A percentile compares a stretch with the other conserved stretches of the same genome.
These are phyloP conservation scores for Gentiana macrophylla DNA, from an alignment of 257 asterid species.

Conservation along the genomic window DNA sequence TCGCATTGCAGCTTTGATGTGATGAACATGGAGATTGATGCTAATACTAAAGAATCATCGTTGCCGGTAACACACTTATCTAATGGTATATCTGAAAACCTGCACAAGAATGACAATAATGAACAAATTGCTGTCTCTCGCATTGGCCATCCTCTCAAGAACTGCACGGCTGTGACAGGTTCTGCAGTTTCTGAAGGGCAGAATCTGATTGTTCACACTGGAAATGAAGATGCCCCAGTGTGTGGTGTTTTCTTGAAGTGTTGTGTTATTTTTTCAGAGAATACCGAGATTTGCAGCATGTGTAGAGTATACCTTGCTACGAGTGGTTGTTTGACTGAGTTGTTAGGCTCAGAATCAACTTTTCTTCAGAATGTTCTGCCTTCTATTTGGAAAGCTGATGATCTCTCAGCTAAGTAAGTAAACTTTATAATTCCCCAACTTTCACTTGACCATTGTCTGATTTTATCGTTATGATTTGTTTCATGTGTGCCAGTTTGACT, in stretches of 20 bases:
- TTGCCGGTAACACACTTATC: conserved; percentile 4
- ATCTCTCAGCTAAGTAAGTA: conserved; percentile 61
- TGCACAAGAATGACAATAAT: conserved; percentile 5
- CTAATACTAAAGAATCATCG: conserved; percentile 4
- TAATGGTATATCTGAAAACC: conserved; percentile 14
- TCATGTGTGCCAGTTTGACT: too few species aligned
- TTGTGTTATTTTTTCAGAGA: conserved; percentile 34
- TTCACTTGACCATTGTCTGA: too few species aligned
- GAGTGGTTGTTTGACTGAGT: conserved; percentile 28
- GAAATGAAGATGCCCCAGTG: conserved; percentile 12
- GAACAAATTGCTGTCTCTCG: conserved; percentile 3
- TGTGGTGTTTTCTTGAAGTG: conserved; percentile 20
- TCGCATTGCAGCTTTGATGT: conserved; percentile 25
- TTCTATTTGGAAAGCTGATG: conserved; percentile 37
- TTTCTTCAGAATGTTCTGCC: conserved; percentile 32
- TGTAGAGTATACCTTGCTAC: conserved; percentile 35
- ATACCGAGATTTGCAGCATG: conserved; percentile 42
- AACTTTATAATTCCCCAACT: not conserved
- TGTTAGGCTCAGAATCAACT: conserved; percentile 24
- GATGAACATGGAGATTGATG: conserved; percentile 27
- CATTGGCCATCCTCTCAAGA: conserved; percentile 12
- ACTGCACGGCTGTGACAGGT: conserved; percentile 18
- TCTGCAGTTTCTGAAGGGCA: conserved; percentile 22
- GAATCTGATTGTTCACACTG: conserved; percentile 15
- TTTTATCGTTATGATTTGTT: too few species aligned